Base-by-base conservation (phyloP, 768 basidiomycete genomes). In the Lactarius indigo region DNA sequence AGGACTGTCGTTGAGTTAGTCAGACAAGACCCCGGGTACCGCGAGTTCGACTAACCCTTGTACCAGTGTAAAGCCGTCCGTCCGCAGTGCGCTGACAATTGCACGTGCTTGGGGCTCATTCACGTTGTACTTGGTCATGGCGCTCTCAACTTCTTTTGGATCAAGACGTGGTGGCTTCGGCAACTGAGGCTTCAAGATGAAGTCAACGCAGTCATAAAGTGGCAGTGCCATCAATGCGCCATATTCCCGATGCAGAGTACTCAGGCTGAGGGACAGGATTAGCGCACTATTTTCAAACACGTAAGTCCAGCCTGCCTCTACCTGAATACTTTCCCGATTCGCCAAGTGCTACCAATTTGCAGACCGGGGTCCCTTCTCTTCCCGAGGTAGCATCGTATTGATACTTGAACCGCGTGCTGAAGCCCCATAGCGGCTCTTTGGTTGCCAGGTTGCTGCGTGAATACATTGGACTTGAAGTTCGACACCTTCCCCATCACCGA, bases 81-180 rank as follows among this genome's bases (percentile, higher is more conserved):
- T 83, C 57, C 80, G 77, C 70, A 96, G 79, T 0, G 94, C 86
- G 37, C 87, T 87, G 17, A 92, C 75, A 44, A 99, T 93, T 10
- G 97, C 97, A 39, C 79, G 83, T 9, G 97, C 96, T 76, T 99
- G 97, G 2, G 97, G 97, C 74, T 96, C 90, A 74, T 99, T 99
- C 59, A 98, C 85, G 47, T 82, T 80, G 74, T 90, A 89, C 3
- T 78, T 79, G 9, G 79, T 73, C 89, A 95, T 94, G 10, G 88
- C 82, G 63, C 83, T 79, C 60, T 83, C 75, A 8, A 96, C 75
- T 30, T 87, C 85, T n/a, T 72, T 75, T 6, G 71, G 66, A 9
- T 87, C 82, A 39, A 86, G 67, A n/a, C 71, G 74, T 1, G 83
- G 75, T 9, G 79, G 76, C 52, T 74, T 76, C 31, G 85, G 80